These are phyloP conservation scores for Aspergillus taichungensis DNA, from an alignment of 495 filamentous ascomycete species.

Conservation along the genomic window DNA sequence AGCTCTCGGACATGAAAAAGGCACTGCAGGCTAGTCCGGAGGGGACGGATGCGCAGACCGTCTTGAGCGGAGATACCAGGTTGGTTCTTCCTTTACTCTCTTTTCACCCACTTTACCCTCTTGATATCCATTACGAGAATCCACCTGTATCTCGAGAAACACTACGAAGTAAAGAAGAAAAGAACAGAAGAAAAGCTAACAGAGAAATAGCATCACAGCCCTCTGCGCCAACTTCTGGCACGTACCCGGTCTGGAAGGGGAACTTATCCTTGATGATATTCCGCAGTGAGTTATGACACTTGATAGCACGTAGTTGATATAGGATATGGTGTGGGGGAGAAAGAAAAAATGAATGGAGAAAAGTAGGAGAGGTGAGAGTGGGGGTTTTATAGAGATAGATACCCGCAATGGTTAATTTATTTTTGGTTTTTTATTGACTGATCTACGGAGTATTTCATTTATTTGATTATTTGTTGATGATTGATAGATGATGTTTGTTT, in stretches of 20 bases:
- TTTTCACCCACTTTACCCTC: too few species aligned
- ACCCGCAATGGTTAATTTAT: slow-evolving; percentile 18
- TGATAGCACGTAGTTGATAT: too few species aligned
- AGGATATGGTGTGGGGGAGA: neutral
- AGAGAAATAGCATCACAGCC: slow-evolving; percentile 69
- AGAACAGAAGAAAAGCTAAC: slow-evolving; percentile 18
- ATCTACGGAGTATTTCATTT: neutral
- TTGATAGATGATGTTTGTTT: too few species aligned
- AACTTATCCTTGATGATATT: slow-evolving; percentile 51
- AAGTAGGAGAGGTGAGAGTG: neutral
- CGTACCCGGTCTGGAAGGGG: slow-evolving; percentile 53
- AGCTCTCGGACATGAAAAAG: slow-evolving; percentile 41
- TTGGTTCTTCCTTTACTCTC: slow-evolving; percentile 8
- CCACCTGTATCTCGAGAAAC: too few species aligned
- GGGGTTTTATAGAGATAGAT: slow-evolving; percentile 10
- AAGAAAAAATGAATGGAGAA: neutral
- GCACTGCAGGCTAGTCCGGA: slow-evolving; percentile 42
- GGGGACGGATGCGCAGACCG: slow-evolving; percentile 90
- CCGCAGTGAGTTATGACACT: too few species aligned
- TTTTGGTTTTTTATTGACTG: slow-evolving; percentile 1
- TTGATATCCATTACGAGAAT: too few species aligned
- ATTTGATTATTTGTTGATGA: neutral
- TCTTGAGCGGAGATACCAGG: slow-evolving; percentile 60
- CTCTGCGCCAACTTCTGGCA: slow-evolving; percentile 90
- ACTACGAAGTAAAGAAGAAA: too few species aligned